Percentiles rank a stretch among this genome's conserved stretches.
phyloP scores from a whole-genome alignment of 2,329 filamentous ascomycete species.

The Alternaria triticimaculans region DNA sequence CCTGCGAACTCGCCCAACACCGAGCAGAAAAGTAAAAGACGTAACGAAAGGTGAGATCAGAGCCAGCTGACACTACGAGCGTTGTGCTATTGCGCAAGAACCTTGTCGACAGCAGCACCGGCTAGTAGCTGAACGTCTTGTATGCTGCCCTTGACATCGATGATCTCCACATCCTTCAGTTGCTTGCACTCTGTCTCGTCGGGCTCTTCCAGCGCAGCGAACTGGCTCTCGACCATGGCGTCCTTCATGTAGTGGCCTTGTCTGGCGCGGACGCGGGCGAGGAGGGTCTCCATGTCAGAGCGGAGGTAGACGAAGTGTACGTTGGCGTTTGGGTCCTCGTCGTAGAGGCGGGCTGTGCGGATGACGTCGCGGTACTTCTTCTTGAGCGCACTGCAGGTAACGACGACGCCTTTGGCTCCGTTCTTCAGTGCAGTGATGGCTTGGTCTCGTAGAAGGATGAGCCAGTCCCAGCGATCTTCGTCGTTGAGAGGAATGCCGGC shows the following conservation, averaged over 20 bases:
- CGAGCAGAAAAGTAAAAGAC: not conserved
- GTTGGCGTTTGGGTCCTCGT: slow-evolving; percentile 52
- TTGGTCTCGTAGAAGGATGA: slow-evolving; percentile 61
- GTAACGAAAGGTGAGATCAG: not conserved
- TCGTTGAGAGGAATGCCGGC: slow-evolving; percentile 85
- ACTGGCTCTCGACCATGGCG: slow-evolving; percentile 92
- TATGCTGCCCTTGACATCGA: slow-evolving; percentile 54
- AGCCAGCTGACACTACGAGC: slow-evolving; percentile 2
- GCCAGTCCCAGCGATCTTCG: slow-evolving; percentile 97
- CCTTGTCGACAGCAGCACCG: slow-evolving; percentile 46
- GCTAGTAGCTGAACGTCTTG: slow-evolving; percentile 52
- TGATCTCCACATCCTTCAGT: slow-evolving; percentile 53
- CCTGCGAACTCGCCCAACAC: not conserved
- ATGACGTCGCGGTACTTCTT: slow-evolving; percentile 88
- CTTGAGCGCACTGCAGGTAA: slow-evolving; percentile 96
- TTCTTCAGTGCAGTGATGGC: slow-evolving; percentile 47
- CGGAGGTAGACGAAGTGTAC: slow-evolving; percentile 93
- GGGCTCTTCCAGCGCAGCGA: slow-evolving; percentile 85
- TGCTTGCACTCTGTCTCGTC: slow-evolving; percentile 65
- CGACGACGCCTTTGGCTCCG: slow-evolving; percentile 70
- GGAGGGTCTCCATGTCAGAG: slow-evolving; percentile 75
- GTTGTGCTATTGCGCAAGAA: slow-evolving; percentile 21
- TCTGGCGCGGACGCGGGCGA: slow-evolving; percentile 75
- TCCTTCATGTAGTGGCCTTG: slow-evolving; percentile 95
- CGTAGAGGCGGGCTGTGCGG: slow-evolving; percentile 57